Percentiles rank a stretch among this genome's conserved stretches.
Evolutionary conservation across 2,329 filamentous ascomycete genomes (phyloP).

Genomic region (Pseudogymnoascus sp.): DNA sequence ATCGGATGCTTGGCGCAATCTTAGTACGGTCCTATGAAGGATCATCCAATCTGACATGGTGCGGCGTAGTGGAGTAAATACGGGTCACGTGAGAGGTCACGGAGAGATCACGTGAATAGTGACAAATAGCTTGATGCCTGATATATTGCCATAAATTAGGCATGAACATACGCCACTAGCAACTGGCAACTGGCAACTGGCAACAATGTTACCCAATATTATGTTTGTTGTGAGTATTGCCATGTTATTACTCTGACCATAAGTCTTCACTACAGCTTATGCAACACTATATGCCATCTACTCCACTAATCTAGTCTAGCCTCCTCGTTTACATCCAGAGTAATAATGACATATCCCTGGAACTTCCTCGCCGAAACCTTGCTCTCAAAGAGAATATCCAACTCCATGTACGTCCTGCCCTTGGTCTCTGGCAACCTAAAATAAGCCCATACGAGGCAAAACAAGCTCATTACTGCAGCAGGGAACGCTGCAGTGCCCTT

Average conservation of each 20-base stretch:
- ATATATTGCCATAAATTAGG: too few species aligned
- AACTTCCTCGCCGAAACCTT: constrained; percentile 15
- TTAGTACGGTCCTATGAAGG: neutral
- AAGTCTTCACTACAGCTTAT: neutral
- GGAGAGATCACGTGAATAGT: neutral
- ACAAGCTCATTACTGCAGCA: neutral
- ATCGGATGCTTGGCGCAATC: neutral
- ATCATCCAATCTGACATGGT: neutral
- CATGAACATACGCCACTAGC: too few species aligned
- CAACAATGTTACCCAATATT: too few species aligned
- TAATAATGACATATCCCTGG: constrained; percentile 4
- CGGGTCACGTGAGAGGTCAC: too few species aligned
- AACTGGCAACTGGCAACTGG: too few species aligned
- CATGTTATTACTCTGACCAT: neutral
- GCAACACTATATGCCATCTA: neutral
- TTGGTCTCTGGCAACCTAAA: constrained; percentile 28
- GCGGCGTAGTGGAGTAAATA: too few species aligned
- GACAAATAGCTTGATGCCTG: neutral
- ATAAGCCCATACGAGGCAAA: constrained; percentile 9
- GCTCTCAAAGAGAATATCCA: constrained; percentile 18
- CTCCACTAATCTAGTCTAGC: neutral
- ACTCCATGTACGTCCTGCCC: constrained; percentile 17
- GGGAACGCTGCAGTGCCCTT: constrained; percentile 11
- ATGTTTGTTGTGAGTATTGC: too few species aligned
- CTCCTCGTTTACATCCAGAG: neutral